These are phyloP conservation scores for Sphagnum fallax DNA, from an alignment of 228 moss, liverwort and hornwort species.

Conservation along the genomic window DNA sequence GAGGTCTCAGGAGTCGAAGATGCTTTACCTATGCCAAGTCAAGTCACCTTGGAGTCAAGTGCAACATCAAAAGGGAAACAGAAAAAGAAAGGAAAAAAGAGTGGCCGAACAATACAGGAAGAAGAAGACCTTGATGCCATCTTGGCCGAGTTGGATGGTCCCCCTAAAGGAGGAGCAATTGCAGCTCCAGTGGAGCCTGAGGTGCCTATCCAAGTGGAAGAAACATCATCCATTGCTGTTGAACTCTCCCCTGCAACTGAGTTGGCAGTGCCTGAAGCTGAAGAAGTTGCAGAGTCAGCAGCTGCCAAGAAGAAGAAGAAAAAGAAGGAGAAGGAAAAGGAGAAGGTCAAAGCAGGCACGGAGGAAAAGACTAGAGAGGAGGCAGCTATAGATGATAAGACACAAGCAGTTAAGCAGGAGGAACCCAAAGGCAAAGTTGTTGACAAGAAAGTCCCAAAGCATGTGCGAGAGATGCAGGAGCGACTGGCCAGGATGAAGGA, in stretches of 20 bases:
- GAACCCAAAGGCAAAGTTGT: conserved; percentile 56
- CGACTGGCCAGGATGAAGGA: conserved; percentile 82
- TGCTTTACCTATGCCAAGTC: conserved; percentile 19
- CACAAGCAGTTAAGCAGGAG: conserved; percentile 43
- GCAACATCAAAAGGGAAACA: conserved; percentile 51
- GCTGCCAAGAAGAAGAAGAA: conserved; percentile 98
- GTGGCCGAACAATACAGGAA: conserved; percentile 73
- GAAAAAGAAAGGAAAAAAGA: conserved; percentile 73
- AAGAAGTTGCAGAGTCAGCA: conserved; percentile 80
- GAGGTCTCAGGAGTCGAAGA: not conserved
- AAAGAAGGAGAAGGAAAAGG: conserved; percentile 91
- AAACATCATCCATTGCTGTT: conserved; percentile 9
- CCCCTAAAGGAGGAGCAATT: conserved; percentile 15
- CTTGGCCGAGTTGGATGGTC: conserved; percentile 86
- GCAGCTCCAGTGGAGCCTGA: conserved; percentile 18
- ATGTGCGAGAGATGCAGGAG: conserved; percentile 97
- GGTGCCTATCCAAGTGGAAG: conserved; percentile 16
- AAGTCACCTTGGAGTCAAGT: conserved; percentile 20
- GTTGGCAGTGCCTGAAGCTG: conserved; percentile 31
- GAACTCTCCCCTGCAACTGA: conserved; percentile 18
- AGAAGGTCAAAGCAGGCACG: conserved; percentile 65
- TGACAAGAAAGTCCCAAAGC: conserved; percentile 87
- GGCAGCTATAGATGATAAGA: conserved; percentile 30
- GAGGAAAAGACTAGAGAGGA: conserved; percentile 62
- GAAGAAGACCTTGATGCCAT: conserved; percentile 96